Evolutionary conservation across 768 basidiomycete genomes (phyloP), one percentile per base, ranked within the genome.

Genomic region (Lactarius indigo): DNA sequence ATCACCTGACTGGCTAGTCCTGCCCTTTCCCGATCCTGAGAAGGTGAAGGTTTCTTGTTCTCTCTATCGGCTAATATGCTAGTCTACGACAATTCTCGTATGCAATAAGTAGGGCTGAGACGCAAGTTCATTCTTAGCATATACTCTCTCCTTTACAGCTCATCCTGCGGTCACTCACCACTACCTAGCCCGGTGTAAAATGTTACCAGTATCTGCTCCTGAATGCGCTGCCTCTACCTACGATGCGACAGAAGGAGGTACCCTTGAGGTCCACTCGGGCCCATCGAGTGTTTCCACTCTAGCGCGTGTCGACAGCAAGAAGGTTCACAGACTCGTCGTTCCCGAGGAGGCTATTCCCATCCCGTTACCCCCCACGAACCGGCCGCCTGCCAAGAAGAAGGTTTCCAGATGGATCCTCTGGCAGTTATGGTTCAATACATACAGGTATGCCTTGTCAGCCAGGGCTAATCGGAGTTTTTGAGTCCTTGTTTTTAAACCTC

Each of bases 341-440:
- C 26, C 69, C 76, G 81, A 81, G 74, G 78, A 79, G 73, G 66
- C 77, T 57, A 64, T 67, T 52, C 71, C 77, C 52, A 66, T 72
- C 56, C 71, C 73, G 13, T 70, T 76, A 20, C 18, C 10, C 42
- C 72, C 79, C 10, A 69, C 75, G 5, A 72, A 77, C n/a, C 76
- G 76, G 26, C 74, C 79, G 2, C 74, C 80, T n/a, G 74, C 79
- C 57, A 79, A 39, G 37, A 39, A 81, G 71, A 83, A 85, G 72
- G 81, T 81, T 35, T 84, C 88, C 1, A 83, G 79, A 65, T 87
- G 86, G 79, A 81, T 87, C 42, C 74, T 80, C 57, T 85, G 86
- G 74, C 82, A 82, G 63, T 75, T 91, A 31, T 92, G 91, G 91
- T 92, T 87, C 76, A 90, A 93, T 72, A 87, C 86, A 0, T 92